Evolutionary conservation across 306 rosid species (phyloP).

Genomic region (Citrullus amarus): DNA sequence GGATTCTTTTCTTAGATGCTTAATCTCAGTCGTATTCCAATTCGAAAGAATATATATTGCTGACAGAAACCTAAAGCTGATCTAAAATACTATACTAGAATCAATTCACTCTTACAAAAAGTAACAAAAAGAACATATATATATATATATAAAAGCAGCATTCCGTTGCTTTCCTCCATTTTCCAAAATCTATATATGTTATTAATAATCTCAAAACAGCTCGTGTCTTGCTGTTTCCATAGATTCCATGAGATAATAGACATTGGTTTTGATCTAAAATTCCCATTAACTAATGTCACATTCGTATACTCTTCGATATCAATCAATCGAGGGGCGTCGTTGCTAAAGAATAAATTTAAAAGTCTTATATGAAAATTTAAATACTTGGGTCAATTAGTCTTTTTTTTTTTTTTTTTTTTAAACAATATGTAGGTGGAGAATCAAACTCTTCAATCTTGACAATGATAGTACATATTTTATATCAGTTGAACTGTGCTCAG

Average conservation of each 20-base stretch:
- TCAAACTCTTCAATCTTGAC: too few relatives aligned
- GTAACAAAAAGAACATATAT: background rate
- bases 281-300: background rate
- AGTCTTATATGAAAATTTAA: background rate
- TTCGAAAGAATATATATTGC: background rate
- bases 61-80: background rate
- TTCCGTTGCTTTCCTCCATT: background rate
- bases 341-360: background rate
- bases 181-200: background rate
- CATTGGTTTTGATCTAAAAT: background rate
- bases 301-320: background rate
- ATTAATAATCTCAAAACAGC: background rate
- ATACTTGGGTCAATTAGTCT: background rate
- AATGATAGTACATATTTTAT: too few relatives aligned
- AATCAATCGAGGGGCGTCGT: background rate
- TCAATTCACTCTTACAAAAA: background rate
- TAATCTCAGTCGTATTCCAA: background rate
- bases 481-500: too few relatives aligned
- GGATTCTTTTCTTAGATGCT: slow-evolving; percentile 3
- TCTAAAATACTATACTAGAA: background rate
- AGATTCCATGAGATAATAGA: background rate
- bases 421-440: too few relatives aligned
- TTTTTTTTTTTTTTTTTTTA: too few relatives aligned
- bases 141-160: background rate
- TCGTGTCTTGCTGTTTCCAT: background rate